These are phyloP conservation scores for Gloeopeniophorella convolvens DNA, from an alignment of 768 basidiomycete genomes.

Conservation along the genomic window DNA sequence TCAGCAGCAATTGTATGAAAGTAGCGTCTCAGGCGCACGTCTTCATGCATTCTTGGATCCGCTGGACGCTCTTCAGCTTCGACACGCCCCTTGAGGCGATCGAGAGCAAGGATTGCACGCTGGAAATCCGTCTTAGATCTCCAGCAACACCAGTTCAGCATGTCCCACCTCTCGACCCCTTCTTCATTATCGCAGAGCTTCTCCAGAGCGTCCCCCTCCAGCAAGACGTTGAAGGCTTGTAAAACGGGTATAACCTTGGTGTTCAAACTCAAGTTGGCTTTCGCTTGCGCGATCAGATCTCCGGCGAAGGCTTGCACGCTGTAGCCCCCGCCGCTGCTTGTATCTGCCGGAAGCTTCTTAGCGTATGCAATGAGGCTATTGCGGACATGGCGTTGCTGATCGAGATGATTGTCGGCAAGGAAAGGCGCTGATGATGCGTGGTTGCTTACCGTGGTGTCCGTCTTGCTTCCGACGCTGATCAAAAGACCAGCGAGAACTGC, in stretches of 20 bases:
- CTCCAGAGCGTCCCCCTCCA: slow-evolving; percentile 60
- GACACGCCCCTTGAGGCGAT: slow-evolving; percentile 56
- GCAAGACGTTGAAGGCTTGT: slow-evolving; percentile 64
- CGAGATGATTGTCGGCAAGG: slow-evolving; percentile 20
- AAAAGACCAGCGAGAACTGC: slow-evolving; percentile 65
- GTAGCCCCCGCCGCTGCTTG: slow-evolving; percentile 31
- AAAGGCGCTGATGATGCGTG: slow-evolving; percentile 13
- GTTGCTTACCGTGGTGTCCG: slow-evolving; percentile 69
- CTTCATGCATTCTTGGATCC: slow-evolving; percentile 78
- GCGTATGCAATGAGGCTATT: slow-evolving; percentile 55
- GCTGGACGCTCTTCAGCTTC: slow-evolving; percentile 74
- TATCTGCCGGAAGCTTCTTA: slow-evolving; percentile 39
- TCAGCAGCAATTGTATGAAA: not conserved
- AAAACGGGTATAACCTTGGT: slow-evolving; percentile 75
- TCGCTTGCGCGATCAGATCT: slow-evolving; percentile 52
- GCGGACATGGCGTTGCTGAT: slow-evolving; percentile 63
- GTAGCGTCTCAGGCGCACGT: slow-evolving; percentile 44
- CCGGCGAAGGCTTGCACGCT: slow-evolving; percentile 44
- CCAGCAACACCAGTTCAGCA: not conserved
- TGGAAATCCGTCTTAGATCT: slow-evolving; percentile 24
- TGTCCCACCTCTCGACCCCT: slow-evolving; percentile 48
- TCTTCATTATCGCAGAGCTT: slow-evolving; percentile 38
- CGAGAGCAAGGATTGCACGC: slow-evolving; percentile 47
- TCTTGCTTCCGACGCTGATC: slow-evolving; percentile 76
- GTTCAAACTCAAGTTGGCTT: slow-evolving; percentile 54